Evolutionary conservation across 441 rosid species (phyloP).

Genomic region (Viola pubescens): DNA sequence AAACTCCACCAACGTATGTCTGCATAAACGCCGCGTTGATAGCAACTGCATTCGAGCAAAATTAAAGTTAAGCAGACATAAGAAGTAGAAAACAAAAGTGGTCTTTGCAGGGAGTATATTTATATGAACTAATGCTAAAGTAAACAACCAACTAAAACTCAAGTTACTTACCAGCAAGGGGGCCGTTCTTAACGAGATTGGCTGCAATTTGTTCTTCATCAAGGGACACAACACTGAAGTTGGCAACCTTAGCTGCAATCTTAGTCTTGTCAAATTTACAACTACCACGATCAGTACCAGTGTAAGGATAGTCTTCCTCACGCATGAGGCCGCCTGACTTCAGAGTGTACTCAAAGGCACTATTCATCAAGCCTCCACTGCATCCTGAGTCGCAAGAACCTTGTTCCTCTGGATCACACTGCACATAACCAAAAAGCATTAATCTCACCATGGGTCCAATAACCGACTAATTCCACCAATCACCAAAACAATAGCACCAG

Average conservation of each 20-base stretch:
- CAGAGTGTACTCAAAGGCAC: constrained; percentile 84
- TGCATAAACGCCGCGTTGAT: constrained; percentile 92
- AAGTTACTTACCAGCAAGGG: constrained; percentile 49
- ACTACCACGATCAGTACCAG: constrained; percentile 53
- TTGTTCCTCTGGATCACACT: constrained; percentile 90
- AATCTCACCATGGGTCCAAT: too few species aligned
- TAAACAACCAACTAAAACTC: background rate
- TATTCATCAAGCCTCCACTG: constrained; percentile 88
- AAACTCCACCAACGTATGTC: constrained; percentile 81
- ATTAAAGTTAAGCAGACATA: background rate
- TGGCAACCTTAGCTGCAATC: constrained; percentile 71
- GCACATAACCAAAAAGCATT: constrained; percentile 10
- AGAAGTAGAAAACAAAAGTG: too few species aligned
- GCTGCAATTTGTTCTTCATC: constrained; percentile 93
- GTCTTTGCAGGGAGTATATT: too few species aligned
- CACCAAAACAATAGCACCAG: background rate
- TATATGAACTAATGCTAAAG: background rate
- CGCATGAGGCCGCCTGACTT: constrained; percentile 86
- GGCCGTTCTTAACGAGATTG: constrained; percentile 80
- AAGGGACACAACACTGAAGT: constrained; percentile 78
- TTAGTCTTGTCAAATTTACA: constrained; percentile 81
- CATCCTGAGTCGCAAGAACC: constrained; percentile 90
- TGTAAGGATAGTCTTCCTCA: constrained; percentile 90
- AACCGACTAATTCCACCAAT: background rate
- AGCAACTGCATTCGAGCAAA: constrained; percentile 43